Conservation (phyloP, 2,329 filamentous ascomycete species). For the Cercospora brassicicola region DNA sequence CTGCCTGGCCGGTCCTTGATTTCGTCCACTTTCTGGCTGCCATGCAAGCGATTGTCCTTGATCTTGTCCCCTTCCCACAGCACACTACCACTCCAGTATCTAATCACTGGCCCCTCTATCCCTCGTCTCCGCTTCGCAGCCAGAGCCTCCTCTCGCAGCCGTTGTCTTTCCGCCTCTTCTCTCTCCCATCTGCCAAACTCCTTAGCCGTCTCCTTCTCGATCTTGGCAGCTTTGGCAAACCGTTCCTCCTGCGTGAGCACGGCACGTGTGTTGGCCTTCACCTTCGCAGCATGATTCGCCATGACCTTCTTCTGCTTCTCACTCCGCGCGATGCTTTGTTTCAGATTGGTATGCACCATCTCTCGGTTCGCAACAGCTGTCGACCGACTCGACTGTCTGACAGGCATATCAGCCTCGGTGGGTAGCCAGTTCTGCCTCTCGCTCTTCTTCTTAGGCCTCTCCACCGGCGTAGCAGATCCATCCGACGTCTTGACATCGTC, state of each 20-base stretch:
- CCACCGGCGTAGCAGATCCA: conserved; percentile 17
- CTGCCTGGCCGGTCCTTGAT: conserved; percentile 21
- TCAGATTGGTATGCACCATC: conserved; percentile 66
- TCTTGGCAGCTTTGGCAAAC: conserved; percentile 46
- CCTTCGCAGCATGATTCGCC: conserved; percentile 59
- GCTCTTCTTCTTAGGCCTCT: conserved; percentile 63
- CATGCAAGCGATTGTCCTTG: conserved; percentile 52
- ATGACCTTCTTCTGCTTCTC: conserved; percentile 68
- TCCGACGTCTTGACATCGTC: conserved; percentile 41
- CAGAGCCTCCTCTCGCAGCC: conserved; percentile 77
- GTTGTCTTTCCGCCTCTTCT: conserved; percentile 83
- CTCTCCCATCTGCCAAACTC: conserved; percentile 90
- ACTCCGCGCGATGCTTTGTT: conserved; percentile 61
- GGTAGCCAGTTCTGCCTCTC: conserved; percentile 71
- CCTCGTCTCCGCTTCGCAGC: conserved; percentile 85
- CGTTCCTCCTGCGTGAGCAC: conserved; percentile 85
- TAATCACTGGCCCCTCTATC: conserved; percentile 83
- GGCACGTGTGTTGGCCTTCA: conserved; percentile 72
- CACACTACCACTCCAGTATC: conserved; percentile 89
- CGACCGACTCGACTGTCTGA: conserved; percentile 61
- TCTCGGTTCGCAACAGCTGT: conserved; percentile 63
- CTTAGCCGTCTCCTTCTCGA: conserved; percentile 81
- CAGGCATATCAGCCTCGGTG: conserved; percentile 61
- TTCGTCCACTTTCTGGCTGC: conserved; percentile 33
- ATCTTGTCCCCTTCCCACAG: conserved; percentile 76